Evolutionary conservation across 441 rosid species (phyloP), one percentile per base, ranked within the genome.

Genomic region (Euphorbia corollata): DNA sequence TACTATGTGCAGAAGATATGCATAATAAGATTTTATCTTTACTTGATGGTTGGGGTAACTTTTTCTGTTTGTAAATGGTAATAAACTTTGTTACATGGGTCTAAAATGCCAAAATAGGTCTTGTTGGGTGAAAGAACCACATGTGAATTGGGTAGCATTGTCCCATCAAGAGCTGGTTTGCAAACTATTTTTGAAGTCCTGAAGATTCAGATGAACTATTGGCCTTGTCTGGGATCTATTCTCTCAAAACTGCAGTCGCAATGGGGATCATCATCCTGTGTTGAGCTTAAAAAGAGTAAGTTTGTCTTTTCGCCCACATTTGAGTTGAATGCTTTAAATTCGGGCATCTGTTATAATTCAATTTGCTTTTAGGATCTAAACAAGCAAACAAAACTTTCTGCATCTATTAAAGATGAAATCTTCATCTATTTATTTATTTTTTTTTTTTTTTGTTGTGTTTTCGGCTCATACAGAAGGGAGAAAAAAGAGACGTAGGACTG

Each of bases 121-220:
- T 81, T 91, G 65, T 79, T 94, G 67, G 98, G 96, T 67, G 99
- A 91, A 81, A 75, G 70, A 63, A 71, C 81, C 48, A 81, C 65
- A 45, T 68, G 51, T 36, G 85, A 84, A 70, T 47, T 78, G 39
- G 81, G 66, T 56, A 75, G 82, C 30, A 59, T 54, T 58, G 58
- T 59, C 20, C 99, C 98, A 62, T 86, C 98, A 30, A 87, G 63
- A 79, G 80, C 91, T 43, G 97, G 91, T 66, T 58, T 87, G 73
- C 84, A 69, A 71, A 81, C 94, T 36, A 90, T 91, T 74, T 63
- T 89, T 65, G 91, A 94, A 73, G 98, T 94, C 57, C 68, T 91
- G 82, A 85, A 82, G 77, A 83, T 94, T 71, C 97, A 94, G 77
- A 86, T 73, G 84, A 83, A 79, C 59, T 87, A 78, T 81, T 94